Evolutionary conservation across 768 basidiomycete species (phyloP), one percentile per base, ranked within the genome.

Genomic region (Lactifluus rugatus): DNA sequence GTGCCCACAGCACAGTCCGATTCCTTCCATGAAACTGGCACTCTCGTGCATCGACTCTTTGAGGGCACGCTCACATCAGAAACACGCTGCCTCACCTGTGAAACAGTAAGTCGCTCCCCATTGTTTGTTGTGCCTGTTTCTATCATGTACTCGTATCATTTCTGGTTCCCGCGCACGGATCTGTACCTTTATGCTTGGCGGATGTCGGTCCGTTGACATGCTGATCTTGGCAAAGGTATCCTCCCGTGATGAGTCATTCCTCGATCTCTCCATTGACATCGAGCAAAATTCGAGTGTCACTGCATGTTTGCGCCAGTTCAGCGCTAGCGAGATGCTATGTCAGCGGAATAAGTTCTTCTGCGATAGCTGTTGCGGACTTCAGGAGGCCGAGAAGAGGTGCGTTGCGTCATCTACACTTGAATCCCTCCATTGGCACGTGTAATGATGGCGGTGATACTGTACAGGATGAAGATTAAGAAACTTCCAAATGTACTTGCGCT

Each of bases 341-440:
- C 92, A 95, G 71, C 88, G 82, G 71, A 97, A 99, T 77, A 98
- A 98, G 73, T 99, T 97, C 69, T 96, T 91, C 70, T 99, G 96
- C 69, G 96, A 99, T 70, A 83, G 86, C 17, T 99, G 96, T 70
- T 94, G 95, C 67, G 93, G 93, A 57, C 73, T 98, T 26, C 95
- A 97, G 67, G 96, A 99, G 71, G 96, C 96, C 2, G 96, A 98
- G 76, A 95, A 95, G 77, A 79, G 95, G 94, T 89, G 66, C 64
- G 81, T 73, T 31, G 46, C 42, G 37, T 39, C 26, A 54, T 21
- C 36, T 56, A 8, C 37, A 47, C 26, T 34, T n/a, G 48, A 54
- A 59, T 59, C 58, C 23, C 56, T 67, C 47, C 60, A 42, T 25
- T 48, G 26, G n/a, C 28, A 28, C 47, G 45, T 25, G 42, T 49